Evolutionary conservation across 352 stramenopile species (phyloP), one percentile per base, ranked within the genome.

Genomic region (Phytophthora tentaculata): DNA sequence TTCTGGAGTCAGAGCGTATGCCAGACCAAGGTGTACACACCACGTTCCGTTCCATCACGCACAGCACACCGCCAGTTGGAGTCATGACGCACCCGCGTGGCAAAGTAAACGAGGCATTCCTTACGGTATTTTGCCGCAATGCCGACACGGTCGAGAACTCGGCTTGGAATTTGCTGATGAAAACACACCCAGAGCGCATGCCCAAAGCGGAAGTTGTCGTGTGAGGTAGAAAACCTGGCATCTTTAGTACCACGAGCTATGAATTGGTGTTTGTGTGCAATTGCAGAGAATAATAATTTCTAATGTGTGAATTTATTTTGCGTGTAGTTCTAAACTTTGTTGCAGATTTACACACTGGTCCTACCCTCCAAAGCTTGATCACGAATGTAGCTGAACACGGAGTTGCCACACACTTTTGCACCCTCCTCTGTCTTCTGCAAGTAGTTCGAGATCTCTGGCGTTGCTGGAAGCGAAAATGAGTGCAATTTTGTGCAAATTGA

Each of bases 41-140:
- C 35, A 78, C 81, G 17, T 80, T 86, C 55, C 86, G 84, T 43
- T 86, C 79, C 39, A 83, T 92, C 51, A 87, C 90, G 32, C 84
- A 94, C 61, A 86, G 75, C 32, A 90, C 79, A 10, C 86, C 86
- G 9, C 86, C 86, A 0, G 76, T 91, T 19, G 76, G 77, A 3
- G 81, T 84, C 22, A 80, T 92, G 57, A 81, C 81, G 6, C 83
- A 94, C 49, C 84, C 86, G 17, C 82, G 77, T 37, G 81, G 84
- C 13, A 86, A 89, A 61, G 77, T 92, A 20, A 94, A 91, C 63
- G 82, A 94, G 56, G 73, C 86, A 20, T 94, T 94, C 61, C 52
- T 94, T 32, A 94, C 84, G 14, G 77, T 89, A 6, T 91, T 92
- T 52, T 94, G 86, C 48, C 84, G 86, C 20, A 90, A 86, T 50